Evolutionary conservation across 2,329 filamentous ascomycete species (phyloP).

Genomic region (Hymenoscyphus infarciens): DNA sequence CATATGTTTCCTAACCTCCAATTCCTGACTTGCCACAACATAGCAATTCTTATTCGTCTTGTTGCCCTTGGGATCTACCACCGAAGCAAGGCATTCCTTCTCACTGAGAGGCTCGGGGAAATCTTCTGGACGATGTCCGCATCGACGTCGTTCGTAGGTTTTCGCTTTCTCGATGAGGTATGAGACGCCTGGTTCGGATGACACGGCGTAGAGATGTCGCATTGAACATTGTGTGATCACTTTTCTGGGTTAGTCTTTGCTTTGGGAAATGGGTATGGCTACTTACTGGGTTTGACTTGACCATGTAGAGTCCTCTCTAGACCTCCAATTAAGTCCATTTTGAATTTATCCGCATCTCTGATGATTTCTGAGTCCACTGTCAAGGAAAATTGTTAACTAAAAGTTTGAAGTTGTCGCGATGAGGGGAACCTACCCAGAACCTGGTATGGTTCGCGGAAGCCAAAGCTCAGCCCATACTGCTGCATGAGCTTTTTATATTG

Average conservation of each 20-base stretch:
- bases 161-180: conserved; percentile 69
- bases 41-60: conserved; percentile 75
- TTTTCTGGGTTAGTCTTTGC: conserved; percentile 32
- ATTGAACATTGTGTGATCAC: conserved; percentile 82
- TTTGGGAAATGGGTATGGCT: neutral
- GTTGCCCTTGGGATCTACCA: conserved; percentile 74
- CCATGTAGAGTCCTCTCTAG: conserved; percentile 83
- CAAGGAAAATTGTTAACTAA: conserved; percentile 14
- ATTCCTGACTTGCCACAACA: conserved; percentile 71
- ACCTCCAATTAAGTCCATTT: conserved; percentile 79
- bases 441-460: conserved; percentile 93
- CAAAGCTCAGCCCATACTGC: conserved; percentile 81
- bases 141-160: conserved; percentile 69
- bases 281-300: conserved; percentile 74
- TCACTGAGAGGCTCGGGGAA: conserved; percentile 68
- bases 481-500: conserved; percentile 91
- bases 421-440: conserved; percentile 57
- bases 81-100: conserved; percentile 65
- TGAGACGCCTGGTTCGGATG: conserved; percentile 48
- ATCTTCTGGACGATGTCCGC: conserved; percentile 71
- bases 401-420: conserved; percentile 19
- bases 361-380: conserved; percentile 82
- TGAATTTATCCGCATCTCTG: conserved; percentile 74
- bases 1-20: conserved; percentile 59
- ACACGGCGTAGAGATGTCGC: conserved; percentile 68